Percentiles rank a stretch among this genome's conserved stretches.
These are phyloP conservation scores for Tylopilus vinaceipallidus DNA, from an alignment of 768 basidiomycete genomes.

Conservation along the genomic window DNA sequence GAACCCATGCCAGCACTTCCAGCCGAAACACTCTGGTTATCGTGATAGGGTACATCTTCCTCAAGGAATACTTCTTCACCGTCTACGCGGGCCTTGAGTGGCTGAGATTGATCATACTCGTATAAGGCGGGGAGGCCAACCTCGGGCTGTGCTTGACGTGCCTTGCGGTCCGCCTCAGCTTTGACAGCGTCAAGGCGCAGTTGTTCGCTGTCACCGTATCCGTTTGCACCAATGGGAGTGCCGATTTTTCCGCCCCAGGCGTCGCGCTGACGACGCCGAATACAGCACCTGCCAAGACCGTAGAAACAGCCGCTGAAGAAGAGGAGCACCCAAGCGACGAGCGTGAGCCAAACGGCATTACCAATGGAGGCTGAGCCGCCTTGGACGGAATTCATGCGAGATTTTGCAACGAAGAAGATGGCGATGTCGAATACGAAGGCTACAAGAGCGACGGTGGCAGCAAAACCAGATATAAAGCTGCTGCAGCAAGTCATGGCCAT, in stretches of 20 bases:
- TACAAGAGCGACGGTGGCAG: slow-evolving; percentile 71
- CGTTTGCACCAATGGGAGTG: slow-evolving; percentile 24
- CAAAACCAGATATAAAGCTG: slow-evolving; percentile 77
- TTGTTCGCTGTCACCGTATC: slow-evolving; percentile 50
- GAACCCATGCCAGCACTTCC: slow-evolving; percentile 26
- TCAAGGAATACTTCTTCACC: slow-evolving; percentile 57
- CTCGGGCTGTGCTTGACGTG: slow-evolving; percentile 56
- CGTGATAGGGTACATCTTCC: slow-evolving; percentile 40
- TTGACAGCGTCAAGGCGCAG: slow-evolving; percentile 83
- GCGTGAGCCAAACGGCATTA: slow-evolving; percentile 88
- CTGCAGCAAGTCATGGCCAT: slow-evolving; percentile 85
- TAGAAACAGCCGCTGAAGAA: slow-evolving; percentile 93
- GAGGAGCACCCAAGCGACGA: slow-evolving; percentile 80
- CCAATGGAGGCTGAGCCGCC: slow-evolving; percentile 82
- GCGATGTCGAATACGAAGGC: slow-evolving; percentile 94
- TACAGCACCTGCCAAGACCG: slow-evolving; percentile 80
- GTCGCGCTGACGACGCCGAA: slow-evolving; percentile 50
- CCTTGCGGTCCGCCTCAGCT: slow-evolving; percentile 83
- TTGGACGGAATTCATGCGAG: slow-evolving; percentile 70
- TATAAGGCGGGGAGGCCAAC: slow-evolving; percentile 73
- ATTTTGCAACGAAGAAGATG: slow-evolving; percentile 85
- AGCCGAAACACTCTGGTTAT: slow-evolving; percentile 25
- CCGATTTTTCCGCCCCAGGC: slow-evolving; percentile 39
- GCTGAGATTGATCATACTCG: slow-evolving; percentile 59
- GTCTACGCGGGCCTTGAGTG: slow-evolving; percentile 59